phyloP scores from a whole-genome alignment of 1,284 basidiomycete genomes.

The Blastosporella zonata region DNA sequence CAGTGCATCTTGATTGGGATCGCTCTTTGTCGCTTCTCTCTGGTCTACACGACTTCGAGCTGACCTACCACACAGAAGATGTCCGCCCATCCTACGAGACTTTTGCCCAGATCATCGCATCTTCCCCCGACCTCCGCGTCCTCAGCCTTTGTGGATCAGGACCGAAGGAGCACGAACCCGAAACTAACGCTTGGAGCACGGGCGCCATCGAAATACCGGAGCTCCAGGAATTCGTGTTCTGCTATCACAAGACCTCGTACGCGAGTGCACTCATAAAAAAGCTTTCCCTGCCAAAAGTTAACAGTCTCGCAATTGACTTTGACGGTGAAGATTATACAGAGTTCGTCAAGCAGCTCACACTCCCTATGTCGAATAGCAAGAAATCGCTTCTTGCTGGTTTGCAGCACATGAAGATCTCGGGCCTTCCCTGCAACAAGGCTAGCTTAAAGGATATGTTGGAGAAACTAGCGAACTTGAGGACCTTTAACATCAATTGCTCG shows the following conservation, averaged over 20 bases:
- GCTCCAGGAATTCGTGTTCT: constrained; percentile 46
- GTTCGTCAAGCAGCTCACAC: constrained; percentile 40
- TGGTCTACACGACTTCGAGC: constrained; percentile 46
- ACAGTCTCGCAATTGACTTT: constrained; percentile 48
- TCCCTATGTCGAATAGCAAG: constrained; percentile 30
- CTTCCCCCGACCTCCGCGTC: constrained; percentile 45
- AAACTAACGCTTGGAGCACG: constrained; percentile 27
- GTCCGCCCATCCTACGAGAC: constrained; percentile 52
- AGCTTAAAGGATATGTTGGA: constrained; percentile 37
- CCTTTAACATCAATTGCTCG: constrained; percentile 43
- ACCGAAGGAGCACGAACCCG: constrained; percentile 37
- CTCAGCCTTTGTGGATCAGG: constrained; percentile 53
- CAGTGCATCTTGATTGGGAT: constrained; percentile 64
- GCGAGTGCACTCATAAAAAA: constrained; percentile 45
- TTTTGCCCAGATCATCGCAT: constrained; percentile 46
- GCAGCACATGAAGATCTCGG: constrained; percentile 46
- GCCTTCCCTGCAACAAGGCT: constrained; percentile 38
- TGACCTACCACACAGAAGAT: constrained; percentile 55
- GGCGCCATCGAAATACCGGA: constrained; percentile 43
- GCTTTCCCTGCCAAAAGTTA: constrained; percentile 47
- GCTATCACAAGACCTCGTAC: constrained; percentile 42
- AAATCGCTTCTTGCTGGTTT: constrained; percentile 43
- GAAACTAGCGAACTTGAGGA: constrained; percentile 42
- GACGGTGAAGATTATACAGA: constrained; percentile 47
- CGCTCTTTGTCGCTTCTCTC: constrained; percentile 37